phyloP scores from a whole-genome alignment of 2,329 filamentous ascomycete genomes.

The Verticillium dahliae region DNA sequence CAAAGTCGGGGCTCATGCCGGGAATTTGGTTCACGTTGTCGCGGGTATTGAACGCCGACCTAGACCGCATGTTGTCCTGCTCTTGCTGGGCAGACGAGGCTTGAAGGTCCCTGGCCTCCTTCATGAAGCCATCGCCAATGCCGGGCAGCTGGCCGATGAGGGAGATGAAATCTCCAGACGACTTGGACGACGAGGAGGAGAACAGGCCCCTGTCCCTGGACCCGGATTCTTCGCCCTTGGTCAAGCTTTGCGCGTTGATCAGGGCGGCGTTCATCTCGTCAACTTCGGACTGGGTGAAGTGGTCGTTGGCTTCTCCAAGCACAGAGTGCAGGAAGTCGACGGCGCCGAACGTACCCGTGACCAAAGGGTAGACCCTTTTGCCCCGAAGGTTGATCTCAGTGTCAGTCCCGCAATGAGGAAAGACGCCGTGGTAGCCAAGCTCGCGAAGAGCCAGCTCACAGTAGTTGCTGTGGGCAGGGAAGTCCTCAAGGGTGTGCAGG shows the following conservation, averaged over 20 bases:
- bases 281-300: slow-evolving; percentile 79
- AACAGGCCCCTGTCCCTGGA: slow-evolving; percentile 22
- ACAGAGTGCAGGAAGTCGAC: slow-evolving; percentile 82
- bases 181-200: slow-evolving; percentile 12
- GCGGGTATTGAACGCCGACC: slow-evolving; percentile 15
- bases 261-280: slow-evolving; percentile 73
- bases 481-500: slow-evolving; percentile 67
- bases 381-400: slow-evolving; percentile 62
- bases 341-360: slow-evolving; percentile 71
- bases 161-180: slow-evolving; percentile 57
- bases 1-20: slow-evolving; percentile 69
- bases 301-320: slow-evolving; percentile 64
- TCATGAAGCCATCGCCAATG: slow-evolving; percentile 57
- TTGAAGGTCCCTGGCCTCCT: slow-evolving; percentile 59
- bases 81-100: slow-evolving; percentile 57
- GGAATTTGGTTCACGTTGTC: slow-evolving; percentile 56
- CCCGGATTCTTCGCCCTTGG: slow-evolving; percentile 20
- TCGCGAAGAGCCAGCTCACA: slow-evolving; percentile 71
- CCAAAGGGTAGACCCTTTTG: slow-evolving; percentile 63
- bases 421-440: slow-evolving; percentile 61
- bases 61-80: slow-evolving; percentile 40
- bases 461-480: slow-evolving; percentile 78
- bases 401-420: slow-evolving; percentile 63
- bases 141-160: slow-evolving; percentile 71
- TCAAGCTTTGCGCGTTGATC: slow-evolving; percentile 55